These are phyloP conservation scores for Fusarium lateritium DNA, from an alignment of 2,329 filamentous ascomycete genomes.

Conservation along the genomic window DNA sequence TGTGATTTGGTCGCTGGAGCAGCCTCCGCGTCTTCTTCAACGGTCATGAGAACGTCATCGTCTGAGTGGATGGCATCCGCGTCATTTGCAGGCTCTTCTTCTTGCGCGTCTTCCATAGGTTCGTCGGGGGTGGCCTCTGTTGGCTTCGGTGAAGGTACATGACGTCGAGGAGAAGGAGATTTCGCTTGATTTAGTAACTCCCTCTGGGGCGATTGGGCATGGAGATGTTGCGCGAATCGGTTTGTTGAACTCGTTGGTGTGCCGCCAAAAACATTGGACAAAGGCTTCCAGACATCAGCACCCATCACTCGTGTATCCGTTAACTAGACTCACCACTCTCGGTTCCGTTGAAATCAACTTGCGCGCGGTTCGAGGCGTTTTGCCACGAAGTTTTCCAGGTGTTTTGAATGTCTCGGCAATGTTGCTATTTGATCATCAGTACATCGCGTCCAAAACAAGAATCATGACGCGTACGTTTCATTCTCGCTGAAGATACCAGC, in stretches of 20 bases:
- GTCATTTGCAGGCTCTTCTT: slow-evolving; percentile 19
- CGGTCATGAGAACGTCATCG: slow-evolving; percentile 25
- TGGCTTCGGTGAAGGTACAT: slow-evolving; percentile 52
- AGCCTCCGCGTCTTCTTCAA: slow-evolving; percentile 7
- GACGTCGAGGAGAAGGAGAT: slow-evolving; percentile 52
- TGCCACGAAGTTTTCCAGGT: slow-evolving; percentile 85
- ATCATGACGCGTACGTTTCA: slow-evolving; percentile 74
- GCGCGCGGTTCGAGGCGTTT: slow-evolving; percentile 80
- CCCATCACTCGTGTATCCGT: not conserved
- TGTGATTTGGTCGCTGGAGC: slow-evolving; percentile 23
- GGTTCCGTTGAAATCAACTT: slow-evolving; percentile 71
- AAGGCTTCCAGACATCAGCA: slow-evolving; percentile 63
- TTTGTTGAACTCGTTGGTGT: slow-evolving; percentile 69
- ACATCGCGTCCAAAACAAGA: slow-evolving; percentile 8
- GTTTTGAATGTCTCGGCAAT: slow-evolving; percentile 97
- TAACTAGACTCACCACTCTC: slow-evolving; percentile 71
- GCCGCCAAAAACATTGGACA: slow-evolving; percentile 71
- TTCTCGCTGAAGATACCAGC: slow-evolving; percentile 90
- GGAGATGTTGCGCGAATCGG: slow-evolving; percentile 65
- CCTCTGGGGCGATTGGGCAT: slow-evolving; percentile 67
- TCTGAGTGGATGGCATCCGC: slow-evolving; percentile 21
- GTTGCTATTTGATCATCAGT: slow-evolving; percentile 70
- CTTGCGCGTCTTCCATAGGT: slow-evolving; percentile 11
- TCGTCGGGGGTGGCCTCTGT: slow-evolving; percentile 26
- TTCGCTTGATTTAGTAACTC: slow-evolving; percentile 55